These are phyloP conservation scores for Aspergillus amoenus DNA, from an alignment of 2,329 filamentous ascomycete genomes.

Conservation along the genomic window DNA sequence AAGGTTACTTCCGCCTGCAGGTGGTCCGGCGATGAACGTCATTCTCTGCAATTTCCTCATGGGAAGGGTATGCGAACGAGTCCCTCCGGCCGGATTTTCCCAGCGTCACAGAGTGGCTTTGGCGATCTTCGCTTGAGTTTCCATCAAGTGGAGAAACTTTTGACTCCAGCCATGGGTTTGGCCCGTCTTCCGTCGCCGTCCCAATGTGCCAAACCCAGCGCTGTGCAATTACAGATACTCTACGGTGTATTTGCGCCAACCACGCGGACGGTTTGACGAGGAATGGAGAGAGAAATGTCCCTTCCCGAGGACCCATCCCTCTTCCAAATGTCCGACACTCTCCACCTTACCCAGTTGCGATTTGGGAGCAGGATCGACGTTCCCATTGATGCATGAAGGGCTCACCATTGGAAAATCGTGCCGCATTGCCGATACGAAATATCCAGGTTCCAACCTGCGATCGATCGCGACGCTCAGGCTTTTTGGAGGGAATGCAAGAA, in stretches of 20 bases:
- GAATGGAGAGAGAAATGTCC: neutral
- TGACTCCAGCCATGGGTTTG: neutral
- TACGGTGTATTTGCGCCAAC: neutral
- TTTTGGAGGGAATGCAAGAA: neutral
- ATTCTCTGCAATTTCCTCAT: neutral
- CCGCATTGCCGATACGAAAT: neutral
- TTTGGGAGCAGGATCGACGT: neutral
- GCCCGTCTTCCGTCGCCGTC: no score
- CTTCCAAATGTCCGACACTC: neutral
- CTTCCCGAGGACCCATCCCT: neutral
- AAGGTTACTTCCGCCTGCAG: neutral
- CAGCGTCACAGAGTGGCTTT: neutral
- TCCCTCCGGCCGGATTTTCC: neutral
- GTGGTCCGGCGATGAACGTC: neutral
- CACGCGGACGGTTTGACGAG: neutral
- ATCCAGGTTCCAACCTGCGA: neutral
- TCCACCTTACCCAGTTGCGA: neutral
- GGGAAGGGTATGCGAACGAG: neutral
- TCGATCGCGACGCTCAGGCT: neutral
- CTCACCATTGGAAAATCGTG: neutral
- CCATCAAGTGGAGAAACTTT: neutral
- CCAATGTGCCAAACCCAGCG: neutral
- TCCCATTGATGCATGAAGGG: neutral
- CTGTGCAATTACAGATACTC: neutral
- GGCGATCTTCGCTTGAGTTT: neutral